phyloP scores from a whole-genome alignment of 805 yeast genomes.

The Clavispora carvajalis region DNA sequence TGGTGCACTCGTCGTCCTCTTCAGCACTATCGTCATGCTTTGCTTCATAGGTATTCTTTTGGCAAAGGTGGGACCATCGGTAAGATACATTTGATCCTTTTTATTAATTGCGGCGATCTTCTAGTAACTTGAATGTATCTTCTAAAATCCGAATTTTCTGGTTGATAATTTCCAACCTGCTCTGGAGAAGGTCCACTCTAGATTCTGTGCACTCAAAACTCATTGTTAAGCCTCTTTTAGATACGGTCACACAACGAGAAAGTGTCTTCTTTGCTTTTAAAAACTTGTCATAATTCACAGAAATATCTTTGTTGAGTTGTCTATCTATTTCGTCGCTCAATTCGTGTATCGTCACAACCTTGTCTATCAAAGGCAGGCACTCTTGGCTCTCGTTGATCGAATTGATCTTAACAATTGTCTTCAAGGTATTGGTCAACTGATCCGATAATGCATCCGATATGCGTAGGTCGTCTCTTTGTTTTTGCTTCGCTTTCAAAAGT shows the following conservation, averaged over 20 bases:
- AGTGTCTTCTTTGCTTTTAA: slow-evolving; percentile 9
- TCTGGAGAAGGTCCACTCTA: slow-evolving; percentile 14
- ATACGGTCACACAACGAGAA: slow-evolving; percentile 4
- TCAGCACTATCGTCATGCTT: no score
- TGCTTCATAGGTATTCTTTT: background rate
- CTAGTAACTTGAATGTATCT: slow-evolving; percentile 33
- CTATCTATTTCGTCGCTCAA: slow-evolving; percentile 32
- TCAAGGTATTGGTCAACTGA: slow-evolving; percentile 21
- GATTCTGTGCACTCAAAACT: slow-evolving; percentile 3
- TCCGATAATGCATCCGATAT: slow-evolving; percentile 23
- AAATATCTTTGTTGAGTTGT: slow-evolving; percentile 32
- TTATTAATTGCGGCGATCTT: slow-evolving; percentile 3
- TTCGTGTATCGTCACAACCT: slow-evolving; percentile 37
- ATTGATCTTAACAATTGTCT: slow-evolving; percentile 21
- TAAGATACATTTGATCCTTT: no score
- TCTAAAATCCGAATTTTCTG: slow-evolving; percentile 71
- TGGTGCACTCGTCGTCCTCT: no score
- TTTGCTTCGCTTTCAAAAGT: slow-evolving; percentile 29
- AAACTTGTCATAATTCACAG: slow-evolving; percentile 15
- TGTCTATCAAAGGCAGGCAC: slow-evolving; percentile 22
- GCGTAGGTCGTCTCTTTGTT: slow-evolving; percentile 24
- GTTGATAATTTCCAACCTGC: slow-evolving; percentile 62
- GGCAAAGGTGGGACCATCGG: background rate
- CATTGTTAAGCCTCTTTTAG: slow-evolving; percentile 9
- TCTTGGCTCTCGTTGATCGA: slow-evolving; percentile 14